Percentiles rank a stretch among this genome's conserved stretches.
Evolutionary conservation across 441 rosid species (phyloP).

Genomic region (Pelargonium cotyledonis): DNA sequence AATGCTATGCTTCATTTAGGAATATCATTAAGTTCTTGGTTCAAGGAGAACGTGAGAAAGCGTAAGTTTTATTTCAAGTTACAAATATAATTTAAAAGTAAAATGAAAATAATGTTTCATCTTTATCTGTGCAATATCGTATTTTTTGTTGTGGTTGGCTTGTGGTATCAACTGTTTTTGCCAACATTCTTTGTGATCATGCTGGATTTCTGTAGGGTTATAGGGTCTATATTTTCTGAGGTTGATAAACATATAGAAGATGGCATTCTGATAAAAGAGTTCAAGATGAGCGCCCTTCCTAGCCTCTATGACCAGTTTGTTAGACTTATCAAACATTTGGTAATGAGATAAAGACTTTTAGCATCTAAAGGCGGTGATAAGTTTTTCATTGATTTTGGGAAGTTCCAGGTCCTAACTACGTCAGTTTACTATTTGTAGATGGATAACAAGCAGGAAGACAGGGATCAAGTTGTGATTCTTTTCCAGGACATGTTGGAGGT

Average conservation of each 20-base stretch:
- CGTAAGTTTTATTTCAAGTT: slow-evolving; percentile 40
- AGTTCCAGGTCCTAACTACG: slow-evolving; percentile 6
- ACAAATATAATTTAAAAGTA: slow-evolving; percentile 6
- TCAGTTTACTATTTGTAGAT: slow-evolving; percentile 37
- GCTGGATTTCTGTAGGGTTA: slow-evolving; percentile 52
- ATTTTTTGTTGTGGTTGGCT: too few species aligned
- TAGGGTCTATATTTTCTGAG: slow-evolving; percentile 52
- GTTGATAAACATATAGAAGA: slow-evolving; percentile 53
- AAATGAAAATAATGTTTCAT: neutral
- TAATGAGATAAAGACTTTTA: slow-evolving; percentile 26
- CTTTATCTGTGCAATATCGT: neutral
- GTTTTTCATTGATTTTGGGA: too few species aligned
- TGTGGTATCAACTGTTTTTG: slow-evolving; percentile 6
- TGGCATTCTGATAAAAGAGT: slow-evolving; percentile 42
- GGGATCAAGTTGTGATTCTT: slow-evolving; percentile 85
- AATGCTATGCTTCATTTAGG: slow-evolving; percentile 93
- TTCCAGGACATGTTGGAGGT: slow-evolving; percentile 99
- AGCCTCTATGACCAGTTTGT: slow-evolving; percentile 80
- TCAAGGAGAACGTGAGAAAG: slow-evolving; percentile 58
- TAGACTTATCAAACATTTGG: slow-evolving; percentile 79
- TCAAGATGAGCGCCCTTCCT: slow-evolving; percentile 90
- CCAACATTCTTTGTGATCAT: slow-evolving; percentile 3
- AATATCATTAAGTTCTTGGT: slow-evolving; percentile 72
- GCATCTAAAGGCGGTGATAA: neutral
- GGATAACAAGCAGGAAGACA: slow-evolving; percentile 64